Evolutionary conservation across 495 filamentous ascomycete species (phyloP), one percentile per base, ranked within the genome.

Genomic region (Aspergillus mulundensis): DNA sequence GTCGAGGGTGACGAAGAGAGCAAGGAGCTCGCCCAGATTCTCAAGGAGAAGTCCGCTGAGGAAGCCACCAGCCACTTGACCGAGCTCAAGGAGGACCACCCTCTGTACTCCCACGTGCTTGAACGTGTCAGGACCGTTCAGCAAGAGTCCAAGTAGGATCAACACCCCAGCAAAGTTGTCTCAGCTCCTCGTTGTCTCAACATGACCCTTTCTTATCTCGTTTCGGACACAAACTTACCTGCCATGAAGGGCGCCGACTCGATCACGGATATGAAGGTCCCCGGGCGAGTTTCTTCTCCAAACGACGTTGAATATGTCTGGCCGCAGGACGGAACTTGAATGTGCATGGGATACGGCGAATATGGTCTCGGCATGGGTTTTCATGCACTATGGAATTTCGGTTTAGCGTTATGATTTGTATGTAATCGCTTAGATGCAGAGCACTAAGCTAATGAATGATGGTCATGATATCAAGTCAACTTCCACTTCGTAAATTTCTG

Each of bases 1-100:
- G 88, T 96, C 34, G 79, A 87, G 56, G 91, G 84, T 20, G 91
- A 96, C 63, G 88, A 91, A 0, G 91, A 96, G 84, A 92, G 88
- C 66, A 74, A 66, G 30, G 83, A 93, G 63, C 80, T 96, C 40
- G 88, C 89, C 59, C 85, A 87, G 77, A 90, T 92, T 66, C 84
- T 96, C 74, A 82, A 86, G 61, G 77, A 81, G 58, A 81, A 84
- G 64, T 72, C 69, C 7, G 73, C 78, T 28, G 76, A 86, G 42
- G 85, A 89, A 57, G 86, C 85, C 2, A 85, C 89, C 7, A 82
- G 85, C 53, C 71, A 90, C 69, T 80, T 96, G 50, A 90, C 86
- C 56, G 89, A 89, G 18, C 76, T 96, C 21, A 82, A 88, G 61
- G 71, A 82, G 56, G 71, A 65, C 7, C 88, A 96, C 65, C 83